Base-by-base conservation (phyloP, 1,139 yeast genomes). In the Kurtzmaniella quercitrusa region DNA sequence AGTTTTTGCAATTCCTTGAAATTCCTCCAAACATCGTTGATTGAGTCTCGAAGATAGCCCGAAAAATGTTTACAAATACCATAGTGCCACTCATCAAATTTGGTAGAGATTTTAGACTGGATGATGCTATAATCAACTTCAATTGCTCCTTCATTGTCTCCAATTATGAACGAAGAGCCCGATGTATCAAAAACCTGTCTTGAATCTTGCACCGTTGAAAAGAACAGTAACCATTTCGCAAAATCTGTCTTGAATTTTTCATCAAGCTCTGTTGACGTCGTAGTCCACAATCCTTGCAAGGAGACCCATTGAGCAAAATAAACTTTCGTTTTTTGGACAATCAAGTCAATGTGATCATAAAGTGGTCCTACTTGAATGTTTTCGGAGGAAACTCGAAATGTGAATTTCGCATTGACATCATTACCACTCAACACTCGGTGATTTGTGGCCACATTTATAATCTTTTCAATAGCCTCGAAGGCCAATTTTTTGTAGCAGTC, bases 241-340 rank as follows among this genome's bases (percentile, higher is more conserved):
- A 60, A 38, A 33, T 61, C 68, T 6, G 53, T 55, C 1, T 51
- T 53, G 4, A 52, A 45, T 9, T 56, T 47, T 19, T 62, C 45
- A 43, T 65, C 53, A 21, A 63, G 47, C 19, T 60, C 58, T 5
- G 65, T 66, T 0, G 68, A 51, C 20, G 66, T 66, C 12, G 76
- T 51, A 45, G 78, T 84, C 87, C 91, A 83, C 3, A 85, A 59
- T 2, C 72, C 61, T 52, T 82, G 86, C 28, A 84, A 65, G 23
- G 63, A 63, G 7, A 59, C 56, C 95, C 95, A 88, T 26, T 66
- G 62, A 2, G 54, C 48, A 16, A 73, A 57, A 49, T 78, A 80
- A 0, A 21, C 41, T 1, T 55, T 48, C 0, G 76, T 71, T 9
- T 62, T 52, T 0, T 43, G 44, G 33, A 62, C 48, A 2, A 54